Evolutionary conservation across 345 rosid species (phyloP).

Genomic region (Erysimum cheiranthoides): DNA sequence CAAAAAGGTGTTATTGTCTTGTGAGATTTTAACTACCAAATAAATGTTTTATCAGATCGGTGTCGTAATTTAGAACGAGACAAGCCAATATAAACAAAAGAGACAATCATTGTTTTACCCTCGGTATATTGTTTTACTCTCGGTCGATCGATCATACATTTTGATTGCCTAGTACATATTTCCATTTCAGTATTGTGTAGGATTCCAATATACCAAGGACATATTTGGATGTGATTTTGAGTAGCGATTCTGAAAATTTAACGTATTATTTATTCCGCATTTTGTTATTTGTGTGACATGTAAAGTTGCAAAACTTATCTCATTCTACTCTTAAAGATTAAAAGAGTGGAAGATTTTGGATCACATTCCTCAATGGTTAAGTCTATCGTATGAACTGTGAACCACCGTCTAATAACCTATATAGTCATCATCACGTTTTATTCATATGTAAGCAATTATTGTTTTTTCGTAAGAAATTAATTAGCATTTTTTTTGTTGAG

Average conservation of each 20-base stretch:
- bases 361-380: constrained; percentile 1
- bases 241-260: neutral
- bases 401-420: neutral
- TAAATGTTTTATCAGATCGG: neutral
- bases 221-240: constrained; percentile 7
- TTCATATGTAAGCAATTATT: neutral
- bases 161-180: neutral
- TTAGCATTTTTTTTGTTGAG: too few species aligned
- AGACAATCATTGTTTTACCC: neutral
- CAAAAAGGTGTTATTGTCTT: neutral
- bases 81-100: neutral
- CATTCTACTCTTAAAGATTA: neutral
- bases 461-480: neutral
- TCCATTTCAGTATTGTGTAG: neutral
- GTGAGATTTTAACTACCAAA: neutral
- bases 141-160: neutral
- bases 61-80: neutral
- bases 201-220: neutral
- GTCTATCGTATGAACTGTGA: neutral
- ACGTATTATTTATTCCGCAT: neutral
- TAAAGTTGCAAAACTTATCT: neutral
- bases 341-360: neutral
- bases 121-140: neutral
- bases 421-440: neutral
- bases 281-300: constrained; percentile 12